Evolutionary conservation across 2,329 filamentous ascomycete species (phyloP), one percentile per base, ranked within the genome.

Genomic region (Colletotrichum navitas): DNA sequence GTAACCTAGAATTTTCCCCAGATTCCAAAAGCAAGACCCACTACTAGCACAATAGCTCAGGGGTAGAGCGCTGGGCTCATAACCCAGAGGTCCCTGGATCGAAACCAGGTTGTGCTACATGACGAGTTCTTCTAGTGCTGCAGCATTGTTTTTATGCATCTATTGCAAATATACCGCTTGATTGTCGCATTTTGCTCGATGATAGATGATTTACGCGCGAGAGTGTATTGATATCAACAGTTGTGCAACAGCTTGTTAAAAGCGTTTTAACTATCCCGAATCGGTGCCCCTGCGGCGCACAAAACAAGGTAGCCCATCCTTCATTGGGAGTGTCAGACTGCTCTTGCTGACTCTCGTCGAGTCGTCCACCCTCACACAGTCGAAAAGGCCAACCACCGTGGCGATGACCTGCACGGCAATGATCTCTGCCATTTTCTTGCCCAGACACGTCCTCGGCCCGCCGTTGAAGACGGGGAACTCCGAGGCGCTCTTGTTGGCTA

Each of bases 391-490:
- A 5, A 85, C 78, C 70, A 91, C 76, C 1, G 80, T 82, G 4
- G 86, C 84, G 74, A 91, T 83, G 11, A 87, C 85, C 79, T 89
- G 88, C 21, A 87, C 85, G 6, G 85, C 88, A 52, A 91, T 84
- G 7, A 85, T 74, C 79, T 91, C 89, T 4, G 90, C 90, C 89
- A 91, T 91, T 75, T 85, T 88, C 81, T 88, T 90, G 3, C 90
- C 90, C 45, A 92, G 79, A 72, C 90, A 92, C 3, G 84, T 83
- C 47, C 90, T 82, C n/a, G 87, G 81, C 0, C 90, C 90, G 24
- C 89, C 90, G 75, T 91, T 90, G 78, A 92, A 92, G 3, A 91
- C 89, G 1, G 88, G 89, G 74, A 87, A 92, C 77, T 91, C 89
- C 21, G 84, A 85, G 2, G 86, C 82, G 63, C 83, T 83, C 70